Base-by-base conservation (phyloP, 2,329 filamentous ascomycete genomes). In the Neoarthrinium moseri region DNA sequence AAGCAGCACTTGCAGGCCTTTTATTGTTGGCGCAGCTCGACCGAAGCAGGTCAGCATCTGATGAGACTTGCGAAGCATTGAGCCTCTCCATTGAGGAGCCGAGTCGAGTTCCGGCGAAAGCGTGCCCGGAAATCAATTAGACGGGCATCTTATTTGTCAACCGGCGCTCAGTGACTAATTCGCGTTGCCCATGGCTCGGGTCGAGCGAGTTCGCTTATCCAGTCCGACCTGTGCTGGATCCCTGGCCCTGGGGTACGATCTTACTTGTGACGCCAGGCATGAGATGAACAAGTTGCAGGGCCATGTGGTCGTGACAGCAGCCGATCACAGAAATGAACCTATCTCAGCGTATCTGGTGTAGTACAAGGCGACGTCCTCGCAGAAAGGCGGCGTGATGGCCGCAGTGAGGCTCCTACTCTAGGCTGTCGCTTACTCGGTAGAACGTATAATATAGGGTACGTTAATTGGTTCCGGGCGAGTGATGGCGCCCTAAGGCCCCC, bases 381-480 rank as follows among this genome's bases (percentile, higher is more conserved):
- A 30, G 13, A 29, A n/a, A 40, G 27, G 27, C 29, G 20, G 21
- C 39, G 22, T 13, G 27, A 6, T 17, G 29, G 39, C 29, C 33
- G 39, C 39, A 43, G 29, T 34, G 39, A 43, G 39, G 39, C 39
- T 43, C 39, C n/a, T n/a, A n/a, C n/a, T n/a, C n/a, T n/a, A n/a
- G n/a, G n/a, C n/a, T n/a, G n/a, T n/a, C n/a, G n/a, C n/a, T n/a
- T n/a, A n/a, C n/a, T n/a, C n/a, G n/a, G n/a, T n/a, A n/a, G n/a
- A n/a, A n/a, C n/a, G n/a, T n/a, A n/a, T n/a, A n/a, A n/a, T n/a
- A n/a, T n/a, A n/a, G n/a, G n/a, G n/a, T n/a, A n/a, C n/a, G n/a
- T n/a, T n/a, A n/a, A n/a, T n/a, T 29, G 37, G 37, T 40, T 29
- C 24, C 37, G 37, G 30, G 22, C 22, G 17, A n/a, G 35, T 24